A percentile compares a stretch with the other conserved stretches of the same genome.
phyloP scores from a whole-genome alignment of 2,329 filamentous ascomycete genomes.

The Penicillium sp. region DNA sequence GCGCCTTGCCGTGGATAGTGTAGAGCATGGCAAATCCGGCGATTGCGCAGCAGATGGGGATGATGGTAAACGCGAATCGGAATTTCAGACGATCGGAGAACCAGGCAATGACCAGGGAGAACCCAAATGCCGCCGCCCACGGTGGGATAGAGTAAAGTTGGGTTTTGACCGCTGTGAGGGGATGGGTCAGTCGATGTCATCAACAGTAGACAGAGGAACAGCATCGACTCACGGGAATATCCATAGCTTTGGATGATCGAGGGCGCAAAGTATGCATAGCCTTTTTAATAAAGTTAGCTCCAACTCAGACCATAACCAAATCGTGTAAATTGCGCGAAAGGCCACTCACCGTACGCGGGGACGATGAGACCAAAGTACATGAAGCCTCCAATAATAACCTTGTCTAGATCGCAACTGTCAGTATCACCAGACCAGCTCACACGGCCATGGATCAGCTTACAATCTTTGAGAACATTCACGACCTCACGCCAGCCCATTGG shows the following conservation, averaged over 20 bases:
- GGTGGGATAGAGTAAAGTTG: slow-evolving; percentile 57
- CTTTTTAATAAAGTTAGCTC: slow-evolving; percentile 28
- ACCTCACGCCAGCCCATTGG: slow-evolving; percentile 62
- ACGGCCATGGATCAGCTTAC: slow-evolving; percentile 27
- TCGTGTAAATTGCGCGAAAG: neutral
- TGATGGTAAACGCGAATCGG: slow-evolving; percentile 71
- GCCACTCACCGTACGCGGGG: slow-evolving; percentile 63
- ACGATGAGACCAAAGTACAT: slow-evolving; percentile 84
- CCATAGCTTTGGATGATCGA: slow-evolving; percentile 69
- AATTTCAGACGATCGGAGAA: slow-evolving; percentile 72
- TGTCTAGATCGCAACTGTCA: slow-evolving; percentile 42
- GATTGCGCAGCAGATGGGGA: slow-evolving; percentile 69
- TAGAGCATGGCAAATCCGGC: slow-evolving; percentile 75
- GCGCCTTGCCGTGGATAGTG: slow-evolving; percentile 61
- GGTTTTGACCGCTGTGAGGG: slow-evolving; percentile 47
- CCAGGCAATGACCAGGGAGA: slow-evolving; percentile 73
- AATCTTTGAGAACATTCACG: slow-evolving; percentile 67
- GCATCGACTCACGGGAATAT: slow-evolving; percentile 49
- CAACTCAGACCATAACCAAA: neutral
- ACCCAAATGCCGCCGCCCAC: slow-evolving; percentile 73
- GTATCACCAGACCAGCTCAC: neutral
- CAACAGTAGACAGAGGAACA: neutral
- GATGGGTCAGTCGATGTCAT: slow-evolving; percentile 6
- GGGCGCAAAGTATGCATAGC: slow-evolving; percentile 75
- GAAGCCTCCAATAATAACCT: slow-evolving; percentile 71